phyloP scores from a whole-genome alignment of 78 protist genomes.

The Dictyostelium citrinum region DNA sequence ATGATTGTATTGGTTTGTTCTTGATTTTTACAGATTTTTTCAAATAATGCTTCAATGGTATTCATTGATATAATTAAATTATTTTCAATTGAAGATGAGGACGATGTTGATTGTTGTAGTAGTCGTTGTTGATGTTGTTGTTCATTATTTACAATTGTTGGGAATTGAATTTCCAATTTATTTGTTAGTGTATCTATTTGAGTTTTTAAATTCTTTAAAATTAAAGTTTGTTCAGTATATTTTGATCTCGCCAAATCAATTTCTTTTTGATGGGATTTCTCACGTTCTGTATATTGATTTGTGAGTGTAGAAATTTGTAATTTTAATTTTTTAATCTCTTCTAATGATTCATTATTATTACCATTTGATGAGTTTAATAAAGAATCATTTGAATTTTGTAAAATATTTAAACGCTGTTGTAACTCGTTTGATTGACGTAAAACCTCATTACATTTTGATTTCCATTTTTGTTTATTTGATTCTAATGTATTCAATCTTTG shows the following conservation, averaged over 20 bases:
- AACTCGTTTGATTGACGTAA: not conserved
- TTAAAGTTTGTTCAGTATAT: not conserved
- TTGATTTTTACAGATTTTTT: conserved; percentile 23
- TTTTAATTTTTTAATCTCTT: not conserved
- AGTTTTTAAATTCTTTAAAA: not conserved
- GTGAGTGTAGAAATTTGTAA: not conserved
- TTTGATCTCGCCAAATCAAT: not conserved
- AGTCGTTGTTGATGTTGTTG: not conserved
- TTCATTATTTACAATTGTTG: conserved; percentile 5
- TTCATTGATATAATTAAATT: not conserved
- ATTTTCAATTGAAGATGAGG: not conserved
- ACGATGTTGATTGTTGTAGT: not conserved
- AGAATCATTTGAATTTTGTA: not conserved
- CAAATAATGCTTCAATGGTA: conserved; percentile 8
- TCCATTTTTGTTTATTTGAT: conserved; percentile 52
- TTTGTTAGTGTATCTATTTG: conserved; percentile 38
- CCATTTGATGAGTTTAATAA: too few relatives aligned
- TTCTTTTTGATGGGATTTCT: not conserved
- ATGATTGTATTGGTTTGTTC: not conserved
- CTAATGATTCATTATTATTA: not conserved
- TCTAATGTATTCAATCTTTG: not conserved
- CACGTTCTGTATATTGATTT: conserved; percentile 2
- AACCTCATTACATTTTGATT: not conserved
- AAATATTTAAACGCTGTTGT: not conserved
- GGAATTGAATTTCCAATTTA: conserved; percentile 30